These are phyloP conservation scores for Cladosporium cucumerinum DNA, from an alignment of 2,329 filamentous ascomycete genomes.

Conservation along the genomic window DNA sequence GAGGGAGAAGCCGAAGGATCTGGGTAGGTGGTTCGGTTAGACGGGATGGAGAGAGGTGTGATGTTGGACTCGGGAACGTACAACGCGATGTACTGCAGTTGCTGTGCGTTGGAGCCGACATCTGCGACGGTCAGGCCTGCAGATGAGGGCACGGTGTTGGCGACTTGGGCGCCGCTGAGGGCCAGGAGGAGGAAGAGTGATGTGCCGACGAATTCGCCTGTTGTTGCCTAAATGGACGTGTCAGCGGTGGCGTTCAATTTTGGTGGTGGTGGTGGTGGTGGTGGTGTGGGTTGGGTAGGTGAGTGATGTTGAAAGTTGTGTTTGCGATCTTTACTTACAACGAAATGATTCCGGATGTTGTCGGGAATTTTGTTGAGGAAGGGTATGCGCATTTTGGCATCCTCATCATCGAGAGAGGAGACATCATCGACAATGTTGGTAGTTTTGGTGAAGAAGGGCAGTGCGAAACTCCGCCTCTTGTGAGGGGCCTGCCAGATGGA, in stretches of 20 bases:
- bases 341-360: slow-evolving; percentile 30
- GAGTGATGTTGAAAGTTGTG: neutral
- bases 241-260: too few relatives aligned
- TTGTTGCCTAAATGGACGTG: slow-evolving; percentile 18
- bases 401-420: slow-evolving; percentile 23
- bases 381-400: slow-evolving; percentile 28
- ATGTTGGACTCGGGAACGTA: too few relatives aligned
- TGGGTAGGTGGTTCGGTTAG: too few relatives aligned
- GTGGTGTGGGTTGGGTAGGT: too few relatives aligned
- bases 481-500: slow-evolving; percentile 15
- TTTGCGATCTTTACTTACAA: slow-evolving; percentile 17
- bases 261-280: too few relatives aligned
- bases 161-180: slow-evolving; percentile 44
- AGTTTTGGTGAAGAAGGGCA: slow-evolving; percentile 33
- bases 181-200: slow-evolving; percentile 47
- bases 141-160: slow-evolving; percentile 37
- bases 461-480: slow-evolving; percentile 27
- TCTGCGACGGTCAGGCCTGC: slow-evolving; percentile 29
- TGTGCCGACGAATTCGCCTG: slow-evolving; percentile 44
- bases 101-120: slow-evolving; percentile 34
- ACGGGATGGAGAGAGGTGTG: too few relatives aligned
- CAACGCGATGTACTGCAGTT: slow-evolving; percentile 36
- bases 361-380: slow-evolving; percentile 27
- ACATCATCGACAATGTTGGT: slow-evolving; percentile 22
- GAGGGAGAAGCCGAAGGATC: slow-evolving; percentile 39